Percentiles rank a stretch among this genome's conserved stretches.
phyloP scores from a whole-genome alignment of 305 asterid species.

The Solanum chacoense region DNA sequence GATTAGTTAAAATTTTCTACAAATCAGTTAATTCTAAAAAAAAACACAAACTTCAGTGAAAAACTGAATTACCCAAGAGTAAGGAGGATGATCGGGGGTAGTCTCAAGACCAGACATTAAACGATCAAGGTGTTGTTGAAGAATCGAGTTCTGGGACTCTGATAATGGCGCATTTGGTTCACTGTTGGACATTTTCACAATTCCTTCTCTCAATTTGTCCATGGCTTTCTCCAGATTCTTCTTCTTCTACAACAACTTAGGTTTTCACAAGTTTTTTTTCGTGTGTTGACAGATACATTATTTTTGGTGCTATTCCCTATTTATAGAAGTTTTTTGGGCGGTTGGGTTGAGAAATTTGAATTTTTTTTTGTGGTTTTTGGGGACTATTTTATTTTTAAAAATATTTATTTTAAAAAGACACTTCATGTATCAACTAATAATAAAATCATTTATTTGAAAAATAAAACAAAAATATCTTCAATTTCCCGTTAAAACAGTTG shows the following conservation, averaged over 20 bases:
- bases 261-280: neutral
- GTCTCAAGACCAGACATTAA: constrained; percentile 21
- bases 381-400: too few relatives aligned
- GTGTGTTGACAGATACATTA: neutral
- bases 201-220: constrained; percentile 20
- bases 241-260: neutral
- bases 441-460: too few relatives aligned
- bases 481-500: neutral
- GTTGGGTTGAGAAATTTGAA: neutral
- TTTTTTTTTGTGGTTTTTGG: too few relatives aligned
- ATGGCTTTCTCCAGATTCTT: neutral
- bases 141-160: constrained; percentile 2
- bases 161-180: constrained; percentile 18
- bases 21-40: too few relatives aligned
- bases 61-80: constrained; percentile 21
- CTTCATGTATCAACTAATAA: neutral
- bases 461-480: too few relatives aligned
- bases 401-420: neutral
- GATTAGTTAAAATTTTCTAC: neutral
- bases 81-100: constrained; percentile 58
- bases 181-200: constrained; percentile 18
- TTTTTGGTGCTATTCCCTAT: neutral
- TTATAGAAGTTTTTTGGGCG: neutral
- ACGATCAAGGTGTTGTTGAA: constrained; percentile 22
- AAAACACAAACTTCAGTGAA: neutral